Percentiles rank a stretch among this genome's conserved stretches.
phyloP scores from a whole-genome alignment of 768 basidiomycete species.

The Podaxis sp. region DNA sequence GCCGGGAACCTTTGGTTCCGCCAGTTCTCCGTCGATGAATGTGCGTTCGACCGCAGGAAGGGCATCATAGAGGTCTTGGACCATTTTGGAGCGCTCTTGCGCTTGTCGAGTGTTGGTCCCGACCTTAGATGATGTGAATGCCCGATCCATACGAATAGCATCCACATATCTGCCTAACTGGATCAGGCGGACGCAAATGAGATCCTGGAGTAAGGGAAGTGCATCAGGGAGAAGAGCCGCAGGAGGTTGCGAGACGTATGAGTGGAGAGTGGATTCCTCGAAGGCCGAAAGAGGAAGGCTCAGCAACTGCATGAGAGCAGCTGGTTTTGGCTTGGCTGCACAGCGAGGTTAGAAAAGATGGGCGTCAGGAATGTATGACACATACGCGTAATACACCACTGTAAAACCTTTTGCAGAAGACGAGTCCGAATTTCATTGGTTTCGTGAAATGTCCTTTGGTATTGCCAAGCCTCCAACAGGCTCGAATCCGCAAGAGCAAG shows the following conservation, averaged over 20 bases:
- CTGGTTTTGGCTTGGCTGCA: constrained; percentile 54
- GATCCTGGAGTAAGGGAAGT: constrained; percentile 62
- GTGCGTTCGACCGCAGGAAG: constrained; percentile 62
- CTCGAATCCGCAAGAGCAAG: constrained; percentile 62
- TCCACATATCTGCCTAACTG: constrained; percentile 64
- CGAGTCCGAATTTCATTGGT: constrained; percentile 44
- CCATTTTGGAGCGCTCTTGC: constrained; percentile 60
- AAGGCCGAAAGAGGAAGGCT: constrained; percentile 59
- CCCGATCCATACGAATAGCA: constrained; percentile 74
- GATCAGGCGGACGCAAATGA: constrained; percentile 75
- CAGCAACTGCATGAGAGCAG: constrained; percentile 57
- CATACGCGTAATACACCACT: constrained; percentile 70
- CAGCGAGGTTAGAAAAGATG: constrained; percentile 1
- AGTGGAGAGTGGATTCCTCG: constrained; percentile 56
- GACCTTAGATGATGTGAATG: constrained; percentile 45
- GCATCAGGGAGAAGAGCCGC: constrained; percentile 39
- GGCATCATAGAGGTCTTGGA: constrained; percentile 62
- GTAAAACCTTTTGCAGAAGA: constrained; percentile 54
- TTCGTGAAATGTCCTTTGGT: constrained; percentile 68
- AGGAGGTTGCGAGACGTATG: constrained; percentile 56
- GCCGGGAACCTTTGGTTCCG: constrained; percentile 13
- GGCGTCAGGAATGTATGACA: constrained; percentile 11
- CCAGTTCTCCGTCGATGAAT: constrained; percentile 58
- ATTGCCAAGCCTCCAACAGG: constrained; percentile 72
- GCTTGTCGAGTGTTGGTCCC: constrained; percentile 33